phyloP scores from a whole-genome alignment of 1,139 yeast genomes.

The Debaryomyces sp. region DNA sequence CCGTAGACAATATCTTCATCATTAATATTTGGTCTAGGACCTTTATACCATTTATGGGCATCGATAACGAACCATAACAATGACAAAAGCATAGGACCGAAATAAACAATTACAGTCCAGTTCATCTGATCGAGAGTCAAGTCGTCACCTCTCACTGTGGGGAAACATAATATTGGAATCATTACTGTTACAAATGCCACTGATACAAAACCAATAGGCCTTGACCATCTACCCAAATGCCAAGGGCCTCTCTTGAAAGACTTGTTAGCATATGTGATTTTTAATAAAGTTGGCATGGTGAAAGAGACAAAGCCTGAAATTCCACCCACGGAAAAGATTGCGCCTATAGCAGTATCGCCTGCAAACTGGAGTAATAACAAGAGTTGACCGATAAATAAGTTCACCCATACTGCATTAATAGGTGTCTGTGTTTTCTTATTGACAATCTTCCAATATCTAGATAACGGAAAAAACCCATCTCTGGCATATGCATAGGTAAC shows the following conservation, averaged over 20 bases:
- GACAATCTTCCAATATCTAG: constrained; percentile 57
- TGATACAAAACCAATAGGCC: constrained; percentile 48
- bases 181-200: constrained; percentile 55
- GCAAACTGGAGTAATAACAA: constrained; percentile 64
- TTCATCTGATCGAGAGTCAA: constrained; percentile 57
- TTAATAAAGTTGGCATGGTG: constrained; percentile 65
- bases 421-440: constrained; percentile 64
- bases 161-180: constrained; percentile 72
- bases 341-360: constrained; percentile 70
- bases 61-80: constrained; percentile 54
- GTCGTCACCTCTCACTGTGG: constrained; percentile 53
- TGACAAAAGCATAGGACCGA: constrained; percentile 62
- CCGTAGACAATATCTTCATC: constrained; percentile 28
- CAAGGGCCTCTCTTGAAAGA: constrained; percentile 70
- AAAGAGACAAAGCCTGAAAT: constrained; percentile 73
- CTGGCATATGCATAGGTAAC: constrained; percentile 71
- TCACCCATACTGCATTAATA: constrained; percentile 68
- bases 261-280: constrained; percentile 57
- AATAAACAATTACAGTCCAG: constrained; percentile 71
- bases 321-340: constrained; percentile 78
- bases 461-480: constrained; percentile 69
- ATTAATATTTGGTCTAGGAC: constrained; percentile 66
- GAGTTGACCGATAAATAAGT: constrained; percentile 59
- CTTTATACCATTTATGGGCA: constrained; percentile 67
- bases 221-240: constrained; percentile 60